Base-by-base conservation (phyloP, 2,329 filamentous ascomycete species). In the Pezicula carpinea region DNA sequence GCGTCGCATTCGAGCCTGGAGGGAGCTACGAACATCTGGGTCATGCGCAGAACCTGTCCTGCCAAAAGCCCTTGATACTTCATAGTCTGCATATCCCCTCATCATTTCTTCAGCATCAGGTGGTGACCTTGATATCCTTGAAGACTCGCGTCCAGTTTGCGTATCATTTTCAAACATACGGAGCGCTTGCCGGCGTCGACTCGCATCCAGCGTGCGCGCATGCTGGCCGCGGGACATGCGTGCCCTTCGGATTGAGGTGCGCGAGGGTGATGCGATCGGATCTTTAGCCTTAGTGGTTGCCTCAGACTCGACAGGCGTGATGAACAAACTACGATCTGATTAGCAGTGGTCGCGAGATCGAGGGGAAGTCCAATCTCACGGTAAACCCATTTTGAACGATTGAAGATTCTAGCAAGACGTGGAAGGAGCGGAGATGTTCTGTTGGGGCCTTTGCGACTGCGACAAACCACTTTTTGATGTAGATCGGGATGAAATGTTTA, bases 161-260 rank as follows among this genome's bases (percentile, higher is more conserved):
- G 33, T 35, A 23, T 40, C 22, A 14, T 13, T 40, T 36, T 57
- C 54, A 32, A 52, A 48, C 35, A 50, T 40, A 13, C 50, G 51
- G 13, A 49, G 40, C 11, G 48, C 49, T 29, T 46, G 53, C n/a
- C 55, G 51, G 22, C 59, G 48, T n/a, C 58, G 52, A 39, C 42
- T 44, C 41, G 57, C 56, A 33, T 49, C 40, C 13, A 46, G 43
- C 33, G 50, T 31, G 26, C 55, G 55, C 38, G 53, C 50, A 46
- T 50, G 48, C 33, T 44, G 39, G 17, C 51, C 52, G 23, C 55
- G 54, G 23, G 53, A 19, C 26, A 52, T 51, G 13, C 58, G 54
- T 15, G 54, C 52, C 41, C 63, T 52, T 44, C 62, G 56, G 44
- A 65, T 64, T 15, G 56, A 48, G 45, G 62, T 64, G 53, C 63